Conservation (phyloP, 352 stramenopile genomes). For the Globisporangium radiosum region DNA sequence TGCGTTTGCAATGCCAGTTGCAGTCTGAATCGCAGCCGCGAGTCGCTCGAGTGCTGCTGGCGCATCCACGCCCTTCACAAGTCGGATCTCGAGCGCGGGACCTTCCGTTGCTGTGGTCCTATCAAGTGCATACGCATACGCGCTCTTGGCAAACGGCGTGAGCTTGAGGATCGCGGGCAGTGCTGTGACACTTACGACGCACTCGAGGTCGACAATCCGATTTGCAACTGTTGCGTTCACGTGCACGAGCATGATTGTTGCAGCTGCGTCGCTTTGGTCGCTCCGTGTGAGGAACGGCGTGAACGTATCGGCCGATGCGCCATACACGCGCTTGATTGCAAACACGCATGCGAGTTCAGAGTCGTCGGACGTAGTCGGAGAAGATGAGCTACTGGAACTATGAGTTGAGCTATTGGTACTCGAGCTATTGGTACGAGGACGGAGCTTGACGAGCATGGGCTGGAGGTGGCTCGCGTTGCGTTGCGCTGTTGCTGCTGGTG, state of each 20-base stretch:
- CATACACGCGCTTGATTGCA: conserved; percentile 40
- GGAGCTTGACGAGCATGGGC: conserved; percentile 50
- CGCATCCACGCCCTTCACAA: conserved; percentile 34
- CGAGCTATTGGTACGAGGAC: too few species aligned
- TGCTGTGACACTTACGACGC: conserved; percentile 41
- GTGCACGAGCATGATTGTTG: conserved; percentile 56
- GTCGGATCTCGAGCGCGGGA: conserved; percentile 35
- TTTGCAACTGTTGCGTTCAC: conserved; percentile 36
- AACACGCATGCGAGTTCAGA: conserved; percentile 36
- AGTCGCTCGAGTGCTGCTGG: conserved; percentile 21
- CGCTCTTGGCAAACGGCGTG: conserved; percentile 63
- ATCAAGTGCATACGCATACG: conserved; percentile 25
- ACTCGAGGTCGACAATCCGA: conserved; percentile 35
- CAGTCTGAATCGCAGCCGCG: conserved; percentile 16
- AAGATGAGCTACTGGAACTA: too few species aligned
- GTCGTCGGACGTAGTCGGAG: background rate
- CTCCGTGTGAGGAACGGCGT: conserved; percentile 68
- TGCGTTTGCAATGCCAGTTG: conserved; percentile 46
- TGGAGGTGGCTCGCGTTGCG: conserved; percentile 19
- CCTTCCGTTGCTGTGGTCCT: conserved; percentile 18
- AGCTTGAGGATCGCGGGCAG: conserved; percentile 66
- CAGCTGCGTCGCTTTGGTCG: conserved; percentile 29
- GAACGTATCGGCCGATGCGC: conserved; percentile 30
- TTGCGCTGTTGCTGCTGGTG: too few species aligned
- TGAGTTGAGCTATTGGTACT: too few species aligned